Base-by-base conservation (phyloP, 2,329 filamentous ascomycete genomes). In the Cercospora sp. region DNA sequence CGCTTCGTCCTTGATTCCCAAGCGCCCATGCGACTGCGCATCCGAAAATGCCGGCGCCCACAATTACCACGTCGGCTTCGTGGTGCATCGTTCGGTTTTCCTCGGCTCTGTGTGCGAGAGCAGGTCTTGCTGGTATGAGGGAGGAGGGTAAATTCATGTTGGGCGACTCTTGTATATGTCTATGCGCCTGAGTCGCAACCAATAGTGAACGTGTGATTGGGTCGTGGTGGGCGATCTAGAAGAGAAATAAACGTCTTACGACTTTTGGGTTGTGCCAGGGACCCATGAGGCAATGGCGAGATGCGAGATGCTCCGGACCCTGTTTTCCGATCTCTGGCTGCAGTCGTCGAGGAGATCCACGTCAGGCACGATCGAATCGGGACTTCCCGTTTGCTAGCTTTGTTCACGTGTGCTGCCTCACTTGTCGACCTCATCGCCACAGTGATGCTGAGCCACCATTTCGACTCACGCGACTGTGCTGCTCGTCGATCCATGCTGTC, bases 11-110 rank as follows among this genome's bases (percentile, higher is more conserved):
- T 82, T 98, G 95, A 74, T 91, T 90, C 68, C 91, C 94, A 57
- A 98, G 86, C 24, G 94, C 89, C 71, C 90, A 91, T 18, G 95
- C 94, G 24, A 93, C 84, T 21, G 94, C 92, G 79, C 93, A 97
- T 49, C 95, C 95, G 71, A 97, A 88, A 67, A 98, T 86, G 65
- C 95, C 95, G 2, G 93, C 95, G 72, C 95, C 95, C 43, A 99
- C 90, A 63, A 99, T 90, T 51, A 98, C 91, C 40, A 97, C 89
- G 76, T 99, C 95, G 70, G 86, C 87, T 74, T 89, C 86, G 74
- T 89, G 87, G 79, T 89, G 85, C 49, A 83, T 75, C 55, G 78
- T 78, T 70, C 86, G 82, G 74, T 83, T 76, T 75, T 85, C 82
- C 26, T 69, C 68, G 45, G 72, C 72, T 63, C 67, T 66, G 43